phyloP scores from a whole-genome alignment of 192 early-diverging fungal genomes.

The Coemansia sp. region DNA sequence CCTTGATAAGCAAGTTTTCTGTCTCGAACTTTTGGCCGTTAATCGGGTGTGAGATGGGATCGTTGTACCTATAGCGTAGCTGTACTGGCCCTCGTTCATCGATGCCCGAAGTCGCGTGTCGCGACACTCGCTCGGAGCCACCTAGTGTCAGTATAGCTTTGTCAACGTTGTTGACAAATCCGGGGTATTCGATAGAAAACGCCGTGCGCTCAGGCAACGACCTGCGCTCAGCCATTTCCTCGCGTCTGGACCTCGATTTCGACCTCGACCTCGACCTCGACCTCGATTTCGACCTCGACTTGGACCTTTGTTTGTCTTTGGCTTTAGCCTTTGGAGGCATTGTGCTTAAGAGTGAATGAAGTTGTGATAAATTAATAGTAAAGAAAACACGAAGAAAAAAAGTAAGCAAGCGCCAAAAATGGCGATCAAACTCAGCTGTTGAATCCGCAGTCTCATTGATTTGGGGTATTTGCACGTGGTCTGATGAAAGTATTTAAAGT shows the following conservation, averaged over 20 bases:
- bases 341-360: background rate
- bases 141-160: slow-evolving; percentile 45
- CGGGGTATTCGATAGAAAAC: slow-evolving; percentile 53
- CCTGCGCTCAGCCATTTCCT: slow-evolving; percentile 25
- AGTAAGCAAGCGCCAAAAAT: background rate
- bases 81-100: slow-evolving; percentile 35
- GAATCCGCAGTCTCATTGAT: background rate
- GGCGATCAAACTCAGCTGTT: background rate
- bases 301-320: background rate
- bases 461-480: background rate
- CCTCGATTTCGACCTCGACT: background rate
- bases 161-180: slow-evolving; percentile 32
- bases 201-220: slow-evolving; percentile 21
- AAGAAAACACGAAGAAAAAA: background rate
- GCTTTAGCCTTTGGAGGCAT: background rate
- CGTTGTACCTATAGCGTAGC: slow-evolving; percentile 49
- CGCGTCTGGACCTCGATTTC: too few species aligned
- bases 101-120: slow-evolving; percentile 12
- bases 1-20: slow-evolving; percentile 48
- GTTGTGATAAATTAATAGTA: background rate
- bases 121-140: slow-evolving; percentile 40
- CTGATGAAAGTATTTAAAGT: background rate
- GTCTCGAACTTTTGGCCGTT: slow-evolving; percentile 41
- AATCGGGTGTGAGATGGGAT: slow-evolving; percentile 49
- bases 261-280: background rate